phyloP scores from a whole-genome alignment of 2,329 filamentous ascomycete species.

The Fusarium buharicum region DNA sequence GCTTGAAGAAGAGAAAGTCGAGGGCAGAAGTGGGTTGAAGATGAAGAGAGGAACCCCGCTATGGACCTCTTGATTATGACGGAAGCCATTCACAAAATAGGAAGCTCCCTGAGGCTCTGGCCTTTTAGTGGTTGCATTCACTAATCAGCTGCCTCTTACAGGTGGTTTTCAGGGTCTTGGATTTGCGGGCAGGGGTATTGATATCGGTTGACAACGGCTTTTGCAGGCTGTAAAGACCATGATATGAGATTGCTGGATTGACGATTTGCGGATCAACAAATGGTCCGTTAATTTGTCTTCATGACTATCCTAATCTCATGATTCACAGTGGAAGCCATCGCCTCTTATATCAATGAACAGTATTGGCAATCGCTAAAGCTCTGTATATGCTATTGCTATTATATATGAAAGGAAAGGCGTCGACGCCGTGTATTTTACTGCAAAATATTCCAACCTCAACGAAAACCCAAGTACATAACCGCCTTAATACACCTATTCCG shows the following conservation, averaged over 20 bases:
- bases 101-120: slow-evolving; percentile 32
- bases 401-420: no score
- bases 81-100: slow-evolving; percentile 33
- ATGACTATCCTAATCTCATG: neutral
- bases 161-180: slow-evolving; percentile 25
- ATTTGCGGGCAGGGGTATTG: neutral
- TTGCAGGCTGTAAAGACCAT: slow-evolving; percentile 11
- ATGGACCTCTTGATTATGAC: slow-evolving; percentile 34
- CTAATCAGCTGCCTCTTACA: slow-evolving; percentile 33
- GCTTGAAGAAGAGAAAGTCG: slow-evolving; percentile 4
- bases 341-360: no score
- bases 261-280: slow-evolving; percentile 7
- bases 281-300: neutral
- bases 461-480: neutral
- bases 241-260: neutral
- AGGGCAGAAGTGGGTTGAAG: slow-evolving; percentile 18
- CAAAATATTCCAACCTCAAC: neutral
- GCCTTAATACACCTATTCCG: slow-evolving; percentile 8
- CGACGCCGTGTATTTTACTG: neutral
- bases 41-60: slow-evolving; percentile 34
- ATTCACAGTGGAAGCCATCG: no score
- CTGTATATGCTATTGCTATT: neutral
- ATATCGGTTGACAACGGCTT: slow-evolving; percentile 41
- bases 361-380: neutral
- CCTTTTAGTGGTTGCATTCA: slow-evolving; percentile 29